Base-by-base conservation (phyloP, 1,139 yeast genomes). In the Taphrina confusa region DNA sequence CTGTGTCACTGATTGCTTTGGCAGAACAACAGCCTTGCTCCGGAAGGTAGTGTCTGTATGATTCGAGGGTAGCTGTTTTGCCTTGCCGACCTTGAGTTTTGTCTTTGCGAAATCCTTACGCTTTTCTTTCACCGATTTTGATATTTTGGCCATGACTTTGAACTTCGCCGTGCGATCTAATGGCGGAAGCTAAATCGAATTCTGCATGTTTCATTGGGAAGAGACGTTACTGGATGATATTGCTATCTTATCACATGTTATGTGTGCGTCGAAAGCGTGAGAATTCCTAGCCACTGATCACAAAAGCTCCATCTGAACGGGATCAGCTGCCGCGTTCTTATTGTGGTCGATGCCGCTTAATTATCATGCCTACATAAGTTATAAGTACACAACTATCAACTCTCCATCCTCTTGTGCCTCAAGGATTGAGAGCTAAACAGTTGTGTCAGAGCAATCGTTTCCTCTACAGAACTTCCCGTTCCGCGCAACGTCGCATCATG, bases 31-130 rank as follows among this genome's bases (percentile, higher is more conserved):
- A 33, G 85, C 72, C 6, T 83, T 87, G n/a, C 96, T 83, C 55
- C 80, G 81, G 73, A 91, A 91, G 0, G 92, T 84, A 0, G 96
- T 88, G 68, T 87, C 92, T 4, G 98, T 92, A 63, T 79, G 82
- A 70, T 88, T 89, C 33, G 82, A 81, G 1, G 91, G 82, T 64
- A 81, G 82, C 5, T 82, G 82, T 28, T 82, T 81, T 1, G 85
- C 77, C 72, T 92, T 92, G 61, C 99, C 99, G 40, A 92, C 97
- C 69, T 81, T 85, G 55, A 92, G 80, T 76, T 89, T 91, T 63
- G 85, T 80, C 75, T 91, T 92, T 9, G 58, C 45, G 25, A 54
- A 54, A 18, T 54, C 58, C 34, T 54, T 54, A 28, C 58, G 42
- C 58, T 54, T 54, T 44, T 54, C 51, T 30, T 40, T 42, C 20